Conservation (phyloP, 2,329 filamentous ascomycete genomes). For the Phaeosphaeria sp. region DNA sequence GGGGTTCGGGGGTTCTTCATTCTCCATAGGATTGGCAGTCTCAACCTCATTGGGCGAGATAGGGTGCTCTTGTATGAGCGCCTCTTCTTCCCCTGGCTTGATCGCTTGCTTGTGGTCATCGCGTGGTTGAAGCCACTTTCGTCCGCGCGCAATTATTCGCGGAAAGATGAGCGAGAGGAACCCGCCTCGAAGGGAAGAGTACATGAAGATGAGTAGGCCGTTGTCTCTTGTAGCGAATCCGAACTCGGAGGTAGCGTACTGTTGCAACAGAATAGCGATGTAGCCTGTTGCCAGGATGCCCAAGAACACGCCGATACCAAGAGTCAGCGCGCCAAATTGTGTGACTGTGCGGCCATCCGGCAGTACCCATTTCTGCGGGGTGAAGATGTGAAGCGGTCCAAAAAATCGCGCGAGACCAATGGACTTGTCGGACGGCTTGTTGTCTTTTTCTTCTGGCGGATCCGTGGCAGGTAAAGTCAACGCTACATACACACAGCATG, state of each 20-base stretch:
- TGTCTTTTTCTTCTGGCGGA: constrained; percentile 42
- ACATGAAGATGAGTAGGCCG: constrained; percentile 54
- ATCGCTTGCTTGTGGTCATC: constrained; percentile 4
- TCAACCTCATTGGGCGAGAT: constrained; percentile 41
- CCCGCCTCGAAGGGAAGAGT: constrained; percentile 52
- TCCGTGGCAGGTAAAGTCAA: constrained; percentile 58
- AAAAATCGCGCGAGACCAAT: constrained; percentile 63
- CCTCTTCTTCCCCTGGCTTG: constrained; percentile 12
- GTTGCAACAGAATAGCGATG: constrained; percentile 63
- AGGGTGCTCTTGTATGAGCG: constrained; percentile 29
- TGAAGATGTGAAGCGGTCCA: constrained; percentile 67
- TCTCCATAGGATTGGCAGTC: constrained; percentile 57
- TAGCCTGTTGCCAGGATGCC: constrained; percentile 74
- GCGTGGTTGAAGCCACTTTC: constrained; percentile 49
- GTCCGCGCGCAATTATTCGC: constrained; percentile 50
- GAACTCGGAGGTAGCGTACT: constrained; percentile 56
- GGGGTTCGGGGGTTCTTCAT: constrained; percentile 56
- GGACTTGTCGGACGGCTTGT: constrained; percentile 23
- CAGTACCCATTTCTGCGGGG: constrained; percentile 63
- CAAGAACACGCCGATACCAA: constrained; percentile 70
- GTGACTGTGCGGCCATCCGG: constrained; percentile 58
- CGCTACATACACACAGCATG: constrained; percentile 51
- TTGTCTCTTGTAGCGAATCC: constrained; percentile 55
- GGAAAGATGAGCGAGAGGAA: constrained; percentile 56
- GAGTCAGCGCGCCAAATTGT: constrained; percentile 68